These are phyloP conservation scores for Colletotrichum somersetense DNA, from an alignment of 2,329 filamentous ascomycete species.

Conservation along the genomic window DNA sequence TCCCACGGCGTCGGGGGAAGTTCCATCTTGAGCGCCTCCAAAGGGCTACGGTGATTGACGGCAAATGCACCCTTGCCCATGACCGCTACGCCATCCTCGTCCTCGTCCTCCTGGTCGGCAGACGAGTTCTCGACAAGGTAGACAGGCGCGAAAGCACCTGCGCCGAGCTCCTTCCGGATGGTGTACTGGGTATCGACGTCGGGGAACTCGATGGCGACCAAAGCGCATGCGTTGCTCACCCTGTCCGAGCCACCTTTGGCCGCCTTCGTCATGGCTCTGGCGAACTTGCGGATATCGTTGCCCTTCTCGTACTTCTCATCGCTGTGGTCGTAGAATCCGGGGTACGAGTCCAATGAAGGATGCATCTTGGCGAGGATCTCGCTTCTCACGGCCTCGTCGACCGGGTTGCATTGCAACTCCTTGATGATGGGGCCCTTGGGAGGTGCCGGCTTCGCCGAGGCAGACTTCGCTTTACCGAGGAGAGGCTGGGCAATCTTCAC, in stretches of 20 bases:
- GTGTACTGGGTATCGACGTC: conserved; percentile 77
- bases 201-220: conserved; percentile 75
- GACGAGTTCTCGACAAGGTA: conserved; percentile 87
- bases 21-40: conserved; percentile 97
- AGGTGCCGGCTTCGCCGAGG: conserved; percentile 56
- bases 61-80: conserved; percentile 75
- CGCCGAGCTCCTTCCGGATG: conserved; percentile 87
- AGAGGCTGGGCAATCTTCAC: conserved; percentile 65
- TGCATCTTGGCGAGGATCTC: conserved; percentile 81
- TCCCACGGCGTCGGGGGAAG: conserved; percentile 91
- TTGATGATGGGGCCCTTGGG: conserved; percentile 81
- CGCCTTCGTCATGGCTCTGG: conserved; percentile 74
- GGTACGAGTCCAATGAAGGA: conserved; percentile 79
- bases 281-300: conserved; percentile 83
- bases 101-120: conserved; percentile 59
- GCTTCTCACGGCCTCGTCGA: conserved; percentile 79
- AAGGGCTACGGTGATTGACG: conserved; percentile 64
- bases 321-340: conserved; percentile 83
- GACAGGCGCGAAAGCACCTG: conserved; percentile 94
- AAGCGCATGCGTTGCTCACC: conserved; percentile 68
- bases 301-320: conserved; percentile 74
- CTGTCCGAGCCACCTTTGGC: conserved; percentile 72
- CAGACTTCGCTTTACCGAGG: conserved; percentile 58
- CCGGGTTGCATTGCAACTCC: conserved; percentile 89
- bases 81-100: conserved; percentile 59